Evolutionary conservation across 1,284 basidiomycete genomes (phyloP).

Genomic region (Austroboletus novae-zelandiae): DNA sequence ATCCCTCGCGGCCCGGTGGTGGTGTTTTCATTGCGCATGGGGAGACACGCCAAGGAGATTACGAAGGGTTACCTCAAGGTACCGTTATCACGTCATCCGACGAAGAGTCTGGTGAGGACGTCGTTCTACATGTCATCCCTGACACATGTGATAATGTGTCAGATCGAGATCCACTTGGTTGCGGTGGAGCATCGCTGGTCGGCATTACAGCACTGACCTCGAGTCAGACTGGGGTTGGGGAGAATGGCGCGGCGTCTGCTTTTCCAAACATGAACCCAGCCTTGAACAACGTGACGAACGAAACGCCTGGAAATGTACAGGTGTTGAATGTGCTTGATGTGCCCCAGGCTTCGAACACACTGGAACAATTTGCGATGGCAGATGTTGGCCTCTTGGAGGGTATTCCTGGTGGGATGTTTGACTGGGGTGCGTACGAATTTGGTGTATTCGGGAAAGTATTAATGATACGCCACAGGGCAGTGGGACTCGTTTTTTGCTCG

Average conservation of each 20-base stretch:
- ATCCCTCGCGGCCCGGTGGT: constrained; percentile 74
- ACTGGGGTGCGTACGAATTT: constrained; percentile 64
- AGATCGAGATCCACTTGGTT: constrained; percentile 22
- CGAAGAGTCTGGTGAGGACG: constrained; percentile 47
- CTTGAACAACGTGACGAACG: constrained; percentile 43
- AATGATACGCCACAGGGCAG: constrained; percentile 47
- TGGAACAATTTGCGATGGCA: constrained; percentile 64
- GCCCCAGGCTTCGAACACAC: constrained; percentile 47
- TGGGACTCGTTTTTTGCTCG: constrained; percentile 74
- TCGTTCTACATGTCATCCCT: background rate
- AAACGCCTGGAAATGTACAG: constrained; percentile 55
- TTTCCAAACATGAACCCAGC: constrained; percentile 65
- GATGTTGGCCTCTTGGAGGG: constrained; percentile 76
- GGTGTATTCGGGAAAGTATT: constrained; percentile 5
- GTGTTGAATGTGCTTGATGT: constrained; percentile 73
- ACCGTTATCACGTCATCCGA: constrained; percentile 56
- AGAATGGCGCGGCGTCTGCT: background rate
- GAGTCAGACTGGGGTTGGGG: constrained; percentile 27
- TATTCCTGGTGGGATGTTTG: constrained; percentile 82
- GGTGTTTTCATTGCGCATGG: constrained; percentile 80
- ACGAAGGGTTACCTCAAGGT: constrained; percentile 61
- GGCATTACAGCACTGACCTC: constrained; percentile 49
- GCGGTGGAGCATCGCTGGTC: constrained; percentile 41
- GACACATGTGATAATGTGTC: constrained; percentile 23
- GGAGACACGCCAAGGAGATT: constrained; percentile 41